Percentiles rank a stretch among this genome's conserved stretches.
Evolutionary conservation across 140 eudicot genomes (phyloP).

Genomic region (Ambrosia hybrid): DNA sequence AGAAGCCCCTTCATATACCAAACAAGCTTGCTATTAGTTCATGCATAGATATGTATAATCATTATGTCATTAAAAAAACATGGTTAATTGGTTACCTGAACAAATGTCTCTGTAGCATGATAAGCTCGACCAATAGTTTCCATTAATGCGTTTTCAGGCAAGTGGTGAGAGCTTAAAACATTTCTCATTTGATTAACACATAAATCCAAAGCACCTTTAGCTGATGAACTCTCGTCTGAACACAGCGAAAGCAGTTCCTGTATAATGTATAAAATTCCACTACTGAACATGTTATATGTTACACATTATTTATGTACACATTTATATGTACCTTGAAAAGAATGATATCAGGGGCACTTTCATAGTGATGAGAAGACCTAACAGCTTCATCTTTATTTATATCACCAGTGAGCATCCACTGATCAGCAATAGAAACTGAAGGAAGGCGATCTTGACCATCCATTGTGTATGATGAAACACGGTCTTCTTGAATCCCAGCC

Average conservation of each 20-base stretch:
- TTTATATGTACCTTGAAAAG: conserved; percentile 71
- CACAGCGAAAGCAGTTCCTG: conserved; percentile 92
- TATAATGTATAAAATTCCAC: conserved; percentile 19
- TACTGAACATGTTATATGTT: background rate
- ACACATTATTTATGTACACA: conserved; percentile 2
- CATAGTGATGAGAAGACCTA: conserved; percentile 91
- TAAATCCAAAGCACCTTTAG: conserved; percentile 89
- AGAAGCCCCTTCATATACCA: conserved; percentile 59
- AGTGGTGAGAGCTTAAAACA: conserved; percentile 68
- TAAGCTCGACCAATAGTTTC: conserved; percentile 94
- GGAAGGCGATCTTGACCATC: conserved; percentile 95
- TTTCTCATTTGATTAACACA: conserved; percentile 85
- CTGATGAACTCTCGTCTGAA: conserved; percentile 79
- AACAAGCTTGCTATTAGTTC: conserved; percentile 21
- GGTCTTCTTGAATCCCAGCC: conserved; percentile 98
- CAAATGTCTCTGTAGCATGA: conserved; percentile 96
- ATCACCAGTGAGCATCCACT: conserved; percentile 99
- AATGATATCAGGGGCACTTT: conserved; percentile 96
- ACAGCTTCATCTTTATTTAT: conserved; percentile 77
- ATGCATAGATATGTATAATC: background rate
- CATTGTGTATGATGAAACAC: conserved; percentile 52
- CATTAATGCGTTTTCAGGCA: conserved; percentile 92
- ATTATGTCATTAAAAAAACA: conserved; percentile 1
- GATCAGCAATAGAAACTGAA: conserved; percentile 72
- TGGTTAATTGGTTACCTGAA: conserved; percentile 85